Evolutionary conservation across 139 green algal species (phyloP).

Genomic region (Raphidocelis subcapitata): DNA sequence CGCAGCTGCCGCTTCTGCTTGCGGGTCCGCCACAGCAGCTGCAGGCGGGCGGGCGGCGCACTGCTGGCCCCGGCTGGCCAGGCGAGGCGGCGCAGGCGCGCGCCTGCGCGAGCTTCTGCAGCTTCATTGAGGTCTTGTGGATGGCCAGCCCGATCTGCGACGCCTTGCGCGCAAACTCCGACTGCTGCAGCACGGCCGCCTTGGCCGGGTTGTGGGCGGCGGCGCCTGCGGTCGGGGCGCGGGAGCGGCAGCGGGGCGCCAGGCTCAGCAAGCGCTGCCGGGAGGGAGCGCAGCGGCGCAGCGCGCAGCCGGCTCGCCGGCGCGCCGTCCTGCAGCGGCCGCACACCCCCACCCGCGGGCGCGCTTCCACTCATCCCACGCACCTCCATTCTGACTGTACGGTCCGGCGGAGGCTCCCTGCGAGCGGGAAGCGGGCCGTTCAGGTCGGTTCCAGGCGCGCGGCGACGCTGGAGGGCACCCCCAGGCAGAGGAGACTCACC

Average conservation of each 20-base stretch:
- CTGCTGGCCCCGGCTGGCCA: too few relatives aligned
- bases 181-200: constrained; percentile 44
- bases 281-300: background rate
- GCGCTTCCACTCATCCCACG: background rate
- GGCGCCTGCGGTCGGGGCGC: background rate
- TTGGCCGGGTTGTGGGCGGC: background rate
- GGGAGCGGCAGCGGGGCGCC: background rate
- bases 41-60: too few relatives aligned
- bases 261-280: background rate
- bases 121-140: constrained; percentile 90
- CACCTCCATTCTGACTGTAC: background rate
- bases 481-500: background rate
- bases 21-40: too few relatives aligned
- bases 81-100: too few relatives aligned
- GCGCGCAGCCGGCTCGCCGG: too few relatives aligned
- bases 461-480: background rate
- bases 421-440: background rate
- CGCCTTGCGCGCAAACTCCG: constrained; percentile 85
- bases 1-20: too few relatives aligned
- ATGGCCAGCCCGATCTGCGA: constrained; percentile 89
- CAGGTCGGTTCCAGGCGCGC: background rate
- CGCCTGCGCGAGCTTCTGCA: constrained; percentile 88
- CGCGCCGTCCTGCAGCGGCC: too few relatives aligned
- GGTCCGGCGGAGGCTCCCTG: background rate
- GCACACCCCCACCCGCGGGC: background rate